Percentiles rank a stretch among this genome's conserved stretches.
These are phyloP conservation scores for Eutypa lata DNA, from an alignment of 2,329 filamentous ascomycete genomes.

Conservation along the genomic window DNA sequence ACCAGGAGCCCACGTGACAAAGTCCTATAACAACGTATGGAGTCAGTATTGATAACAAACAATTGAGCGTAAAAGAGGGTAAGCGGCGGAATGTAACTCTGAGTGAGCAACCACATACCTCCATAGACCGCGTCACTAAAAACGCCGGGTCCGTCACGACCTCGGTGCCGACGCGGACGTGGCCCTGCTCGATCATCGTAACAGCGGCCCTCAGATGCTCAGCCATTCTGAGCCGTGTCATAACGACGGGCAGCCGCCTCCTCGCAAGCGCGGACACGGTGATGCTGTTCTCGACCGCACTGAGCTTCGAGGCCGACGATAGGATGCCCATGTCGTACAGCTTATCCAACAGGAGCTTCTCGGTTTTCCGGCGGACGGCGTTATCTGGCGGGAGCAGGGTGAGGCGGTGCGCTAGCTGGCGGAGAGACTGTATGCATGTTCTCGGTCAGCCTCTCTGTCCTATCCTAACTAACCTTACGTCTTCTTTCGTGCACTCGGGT, in stretches of 20 bases:
- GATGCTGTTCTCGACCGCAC: slow-evolving; percentile 80
- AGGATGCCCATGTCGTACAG: slow-evolving; percentile 90
- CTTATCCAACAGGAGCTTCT: slow-evolving; percentile 85
- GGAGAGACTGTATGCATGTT: slow-evolving; percentile 59
- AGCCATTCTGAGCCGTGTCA: slow-evolving; percentile 88
- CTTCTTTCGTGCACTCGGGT: neutral
- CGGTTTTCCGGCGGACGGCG: slow-evolving; percentile 75
- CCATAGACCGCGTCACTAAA: slow-evolving; percentile 82
- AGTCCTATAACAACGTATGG: slow-evolving; percentile 56
- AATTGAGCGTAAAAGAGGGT: too few species aligned
- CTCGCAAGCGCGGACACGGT: slow-evolving; percentile 88
- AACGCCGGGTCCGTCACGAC: slow-evolving; percentile 88
- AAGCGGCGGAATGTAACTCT: too few species aligned
- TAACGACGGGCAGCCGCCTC: slow-evolving; percentile 79
- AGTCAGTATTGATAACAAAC: too few species aligned
- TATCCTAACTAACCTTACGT: too few species aligned
- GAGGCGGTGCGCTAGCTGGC: slow-evolving; percentile 85
- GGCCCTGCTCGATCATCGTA: slow-evolving; percentile 89
- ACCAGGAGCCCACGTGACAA: slow-evolving; percentile 92
- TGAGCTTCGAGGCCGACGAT: slow-evolving; percentile 70
- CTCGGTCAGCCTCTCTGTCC: neutral
- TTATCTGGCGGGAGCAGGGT: slow-evolving; percentile 78
- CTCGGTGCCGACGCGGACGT: slow-evolving; percentile 87
- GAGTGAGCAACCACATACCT: slow-evolving; percentile 40
- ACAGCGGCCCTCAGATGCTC: slow-evolving; percentile 82